Base-by-base conservation (phyloP, 2,329 filamentous ascomycete genomes). In the Hawksworthiomyces lignivorus region DNA sequence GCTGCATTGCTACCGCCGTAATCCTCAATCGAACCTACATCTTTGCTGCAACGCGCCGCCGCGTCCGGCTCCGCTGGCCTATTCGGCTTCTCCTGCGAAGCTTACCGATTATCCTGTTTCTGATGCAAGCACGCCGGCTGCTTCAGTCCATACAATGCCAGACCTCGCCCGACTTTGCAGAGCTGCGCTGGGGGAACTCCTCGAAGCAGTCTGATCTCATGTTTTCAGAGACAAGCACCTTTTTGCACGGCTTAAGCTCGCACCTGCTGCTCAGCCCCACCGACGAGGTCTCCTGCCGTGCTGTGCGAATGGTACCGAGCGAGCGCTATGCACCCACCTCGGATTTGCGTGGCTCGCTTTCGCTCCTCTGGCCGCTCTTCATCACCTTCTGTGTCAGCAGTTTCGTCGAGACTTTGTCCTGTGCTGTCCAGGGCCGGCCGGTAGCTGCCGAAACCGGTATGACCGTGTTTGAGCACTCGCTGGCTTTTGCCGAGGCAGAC, bases 401-500 rank as follows among this genome's bases (percentile, higher is more conserved):
- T 57, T 90, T 97, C 52, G 67, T 95, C 17, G 92, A 97, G 62
- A 92, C 87, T 0, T 65, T 97, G 9, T 83, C 84, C 4, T 94
- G 87, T 59, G 87, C 90, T 9, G 73, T 97, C 7, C 87, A 95
- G 59, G 90, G 90, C 24, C 79, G 84, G 3, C 75, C 79, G 3
- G 76, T 87, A 1, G 77, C 84, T 48, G 83, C 86, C 0, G 92
- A 97, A 63, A 94, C 87, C 2, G 89, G 88, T 15, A 95, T 97
- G 86, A 95, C 89, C 0, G 75, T 96, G 3, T 95, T 97, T 54
- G 92, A 98, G 59, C 89, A 96, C 56, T 96, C 89, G 0, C 70
- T 98, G 8, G 90, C 90, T 3, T 98, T 97, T 64, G 87, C 90
- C 10, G 92, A 98, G 62, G 90, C 90, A 8, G 92, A 98, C 59